Evolutionary conservation across 2,329 filamentous ascomycete species (phyloP), one percentile per base, ranked within the genome.

Genomic region (Diaporthe capsici): DNA sequence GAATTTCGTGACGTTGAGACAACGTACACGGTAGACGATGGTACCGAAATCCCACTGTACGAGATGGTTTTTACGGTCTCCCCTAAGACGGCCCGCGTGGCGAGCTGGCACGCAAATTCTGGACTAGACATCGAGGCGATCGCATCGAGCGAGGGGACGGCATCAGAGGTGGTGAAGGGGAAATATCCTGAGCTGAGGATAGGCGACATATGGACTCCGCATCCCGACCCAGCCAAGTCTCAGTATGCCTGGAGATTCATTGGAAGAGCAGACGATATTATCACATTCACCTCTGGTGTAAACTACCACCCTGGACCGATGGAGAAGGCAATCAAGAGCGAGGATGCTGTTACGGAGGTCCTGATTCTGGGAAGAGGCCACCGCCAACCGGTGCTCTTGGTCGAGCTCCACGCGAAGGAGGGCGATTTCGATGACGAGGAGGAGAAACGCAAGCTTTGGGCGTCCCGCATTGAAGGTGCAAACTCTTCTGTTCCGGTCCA

Each of bases 131-230:
- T 71, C 20, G 51, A n/a, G 9, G 67, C 67, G 1, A 4, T 58
- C 6, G 13, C 37, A n/a, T 39, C 51, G 13, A 42, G 53, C n/a
- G 25, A 25, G 20, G 44, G n/a, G 4, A 10, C 17, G 9, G 39
- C 42, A 1, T 68, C 68, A 8, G 55, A 53, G 34, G 70, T 75
- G 31, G 53, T 10, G 55, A 58, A 61, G 3, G 37, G 22, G 17
- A 28, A n/a, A 0, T 31, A 47, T 22, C 67, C 67, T 12, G 67
- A 71, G 25, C 37, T 71, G n/a, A 71, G 37, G 37, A 60, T 76
- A 55, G 78, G 78, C 17, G 78, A 80, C 25, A 75, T 80, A 17
- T 80, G 79, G 79, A 77, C 74, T 13, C 77, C 75, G 13, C 79
- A 80, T 31, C 77, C 78, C 6, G 76, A 80, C 55, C 78, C 77